Conservation (phyloP, 1,139 yeast genomes). For the Yarrowia galli region DNA sequence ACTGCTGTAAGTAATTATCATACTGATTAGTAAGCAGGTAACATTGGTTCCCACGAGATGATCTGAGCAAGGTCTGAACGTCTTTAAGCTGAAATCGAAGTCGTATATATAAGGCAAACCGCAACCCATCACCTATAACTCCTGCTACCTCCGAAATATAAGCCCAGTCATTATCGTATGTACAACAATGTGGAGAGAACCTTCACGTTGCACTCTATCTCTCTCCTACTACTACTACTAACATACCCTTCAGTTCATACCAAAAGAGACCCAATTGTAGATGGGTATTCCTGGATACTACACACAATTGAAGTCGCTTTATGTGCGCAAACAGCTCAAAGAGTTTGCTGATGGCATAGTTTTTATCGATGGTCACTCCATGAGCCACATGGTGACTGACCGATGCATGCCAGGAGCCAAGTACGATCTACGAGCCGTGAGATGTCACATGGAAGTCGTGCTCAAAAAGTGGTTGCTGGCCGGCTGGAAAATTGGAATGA, state of each 20-base stretch:
- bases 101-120: no score
- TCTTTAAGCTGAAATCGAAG: no score
- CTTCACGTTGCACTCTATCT: not conserved
- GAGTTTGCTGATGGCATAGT: slow-evolving; percentile 16
- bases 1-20: not conserved
- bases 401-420: slow-evolving; percentile 25
- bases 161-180: no score
- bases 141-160: no score
- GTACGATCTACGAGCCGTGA: slow-evolving; percentile 25
- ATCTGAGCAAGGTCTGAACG: no score
- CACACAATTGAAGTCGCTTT: slow-evolving; percentile 28
- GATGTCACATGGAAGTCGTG: slow-evolving; percentile 6
- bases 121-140: no score
- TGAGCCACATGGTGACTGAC: slow-evolving; percentile 33
- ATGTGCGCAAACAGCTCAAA: slow-evolving; percentile 28
- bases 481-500: slow-evolving; percentile 30
- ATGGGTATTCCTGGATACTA: slow-evolving; percentile 35
- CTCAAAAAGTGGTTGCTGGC: slow-evolving; percentile 12
- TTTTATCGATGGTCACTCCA: slow-evolving; percentile 31
- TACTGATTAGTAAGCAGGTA: not conserved
- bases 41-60: no score
- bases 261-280: slow-evolving; percentile 3
- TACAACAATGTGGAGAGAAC: not conserved
- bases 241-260: slow-evolving; percentile 3
- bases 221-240: not conserved